Base-by-base conservation (phyloP, 2,329 filamentous ascomycete species). In the Colletotrichum musae region DNA sequence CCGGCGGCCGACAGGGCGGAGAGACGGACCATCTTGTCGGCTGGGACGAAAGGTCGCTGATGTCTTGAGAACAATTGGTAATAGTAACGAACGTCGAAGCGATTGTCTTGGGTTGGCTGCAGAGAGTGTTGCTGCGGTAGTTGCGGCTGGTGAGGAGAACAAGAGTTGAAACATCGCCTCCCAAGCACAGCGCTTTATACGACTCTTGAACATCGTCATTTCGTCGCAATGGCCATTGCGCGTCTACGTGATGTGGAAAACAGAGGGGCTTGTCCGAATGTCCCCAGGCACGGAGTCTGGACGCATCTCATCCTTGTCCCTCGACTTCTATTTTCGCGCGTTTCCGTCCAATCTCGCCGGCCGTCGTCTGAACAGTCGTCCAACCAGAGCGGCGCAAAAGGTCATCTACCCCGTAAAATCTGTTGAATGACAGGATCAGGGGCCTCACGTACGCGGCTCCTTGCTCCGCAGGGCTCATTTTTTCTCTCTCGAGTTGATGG, bases 331-430 rank as follows among this genome's bases (percentile, higher is more conserved):
- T 58, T 63, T 57, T 57, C 26, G 64, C 45, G n/a, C 15, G 58
- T 54, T 63, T 57, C 58, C 52, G 53, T 52, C 45, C 43, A 50
- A 50, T 45, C n/a, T 52, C 39, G 48, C 16, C 24, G 16, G 15
- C 21, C 36, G n/a, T 47, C 52, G 36, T 68, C 52, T 28, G 51
- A 47, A 63, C 18, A 58, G 21, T 6, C 24, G 18, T 45, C 64
- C 64, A 68, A 68, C 64, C 64, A 68, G 58, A 39, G n/a, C 4
- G 21, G 36, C 36, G 64, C 36, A 63, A 68, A 68, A 68, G 58
- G 64, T 63, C 58, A 68, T 68, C 36, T 51, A 57, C 64, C 52
- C 64, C 64, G 52, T 61, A 43, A 12, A 43, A 24, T 7, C 13
- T n/a, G 47, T 47, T 3, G 54, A 24, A 43, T 21, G 58, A 62